Percentiles rank a stretch among this genome's conserved stretches.
These are phyloP conservation scores for Populus nigra DNA, from an alignment of 345 rosid genomes.

Conservation along the genomic window DNA sequence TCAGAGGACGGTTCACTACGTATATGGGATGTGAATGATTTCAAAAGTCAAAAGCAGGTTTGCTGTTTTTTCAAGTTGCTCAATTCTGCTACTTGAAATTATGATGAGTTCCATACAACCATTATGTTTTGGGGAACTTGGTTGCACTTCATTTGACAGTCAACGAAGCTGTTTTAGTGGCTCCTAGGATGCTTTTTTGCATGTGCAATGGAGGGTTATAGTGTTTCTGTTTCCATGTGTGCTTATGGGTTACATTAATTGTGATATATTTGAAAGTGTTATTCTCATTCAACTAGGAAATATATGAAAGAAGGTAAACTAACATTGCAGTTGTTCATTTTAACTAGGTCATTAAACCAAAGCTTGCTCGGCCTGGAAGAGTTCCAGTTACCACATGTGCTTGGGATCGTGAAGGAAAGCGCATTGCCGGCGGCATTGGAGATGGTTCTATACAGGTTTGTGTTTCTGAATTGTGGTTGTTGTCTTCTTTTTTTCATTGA, in stretches of 20 bases:
- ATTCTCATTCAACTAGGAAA: conserved; percentile 6
- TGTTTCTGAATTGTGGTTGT: conserved; percentile 11
- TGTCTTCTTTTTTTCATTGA: background rate
- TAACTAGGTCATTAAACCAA: conserved; percentile 88
- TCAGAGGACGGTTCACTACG: conserved; percentile 98
- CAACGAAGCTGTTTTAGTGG: background rate
- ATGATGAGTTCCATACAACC: background rate
- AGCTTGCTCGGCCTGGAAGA: conserved; percentile 97
- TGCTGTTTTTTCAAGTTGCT: background rate
- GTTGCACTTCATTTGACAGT: background rate
- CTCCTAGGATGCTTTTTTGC: background rate
- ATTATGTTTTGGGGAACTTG: background rate
- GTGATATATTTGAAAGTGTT: background rate
- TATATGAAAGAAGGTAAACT: conserved; percentile 3
- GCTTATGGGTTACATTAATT: conserved; percentile 2
- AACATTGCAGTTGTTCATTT: conserved; percentile 12
- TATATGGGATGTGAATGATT: conserved; percentile 95
- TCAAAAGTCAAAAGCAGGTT: conserved; percentile 93
- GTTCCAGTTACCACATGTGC: conserved; percentile 89
- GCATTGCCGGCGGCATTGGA: conserved; percentile 84
- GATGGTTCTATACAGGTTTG: conserved; percentile 94
- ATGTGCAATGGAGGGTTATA: background rate
- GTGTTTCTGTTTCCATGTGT: background rate
- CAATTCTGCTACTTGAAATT: background rate
- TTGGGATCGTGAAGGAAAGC: conserved; percentile 94